Base-by-base conservation (phyloP, 768 basidiomycete genomes). In the Boletellus emodensis region DNA sequence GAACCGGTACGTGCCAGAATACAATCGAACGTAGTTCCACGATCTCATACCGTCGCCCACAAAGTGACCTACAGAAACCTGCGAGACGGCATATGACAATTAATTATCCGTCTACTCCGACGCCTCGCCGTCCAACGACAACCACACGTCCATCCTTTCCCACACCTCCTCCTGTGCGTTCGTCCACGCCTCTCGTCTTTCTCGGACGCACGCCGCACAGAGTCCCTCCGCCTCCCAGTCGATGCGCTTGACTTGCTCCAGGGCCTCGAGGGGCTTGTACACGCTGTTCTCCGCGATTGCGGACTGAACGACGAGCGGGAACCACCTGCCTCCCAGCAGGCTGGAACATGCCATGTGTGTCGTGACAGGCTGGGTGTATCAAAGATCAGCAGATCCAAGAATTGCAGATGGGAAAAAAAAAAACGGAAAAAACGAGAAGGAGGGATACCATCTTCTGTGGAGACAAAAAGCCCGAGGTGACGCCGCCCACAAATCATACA, bases 281-380 rank as follows among this genome's bases (percentile, higher is more conserved):
- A 87, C 79, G 7, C 84, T 83, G 49, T 78, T 77, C 48, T 74
- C 70, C 15, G 73, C 75, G 20, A 90, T 72, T 1, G 85, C 85
- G 11, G 83, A 83, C 44, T 79, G 71, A 35, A 85, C 83, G n/a
- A 90, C 84, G 35, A 80, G 70, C 20, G 73, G 52, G 78, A 87
- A 84, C 88, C 87, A 90, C 45, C 68, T 72, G 44, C 84, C 84
- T 1, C 87, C 88, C 48, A 90, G 75, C 0, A 79, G 68, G 61
- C 87, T 81, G 4, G 86, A 88, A 66, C 88, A 90, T 4, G 69
- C 68, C 85, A 87, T 87, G 61, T 89, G 88, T 2, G 72, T 69
- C n/a, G 83, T 82, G 6, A 81, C 74, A 5, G 83, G 65, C 67
- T 66, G 51, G 17, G 40, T 26, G 24, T 44, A 32, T 20, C n/a